A percentile compares a stretch with the other conserved stretches of the same genome.
phyloP scores from a whole-genome alignment of 164 flowering plant species.

The Euptelea pleiosperma region DNA sequence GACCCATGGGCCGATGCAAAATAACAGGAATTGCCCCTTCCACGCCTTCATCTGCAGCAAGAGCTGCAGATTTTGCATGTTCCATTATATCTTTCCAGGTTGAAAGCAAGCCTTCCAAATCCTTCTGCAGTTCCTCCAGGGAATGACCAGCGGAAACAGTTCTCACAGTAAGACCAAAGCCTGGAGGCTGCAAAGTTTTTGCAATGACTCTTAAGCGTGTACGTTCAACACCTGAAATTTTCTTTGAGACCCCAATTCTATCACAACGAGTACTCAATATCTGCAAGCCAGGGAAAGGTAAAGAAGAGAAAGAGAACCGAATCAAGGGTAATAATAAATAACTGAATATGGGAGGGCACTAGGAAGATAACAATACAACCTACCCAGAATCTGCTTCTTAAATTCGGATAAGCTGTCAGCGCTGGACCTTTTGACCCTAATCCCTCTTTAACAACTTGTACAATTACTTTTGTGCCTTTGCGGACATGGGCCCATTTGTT shows the following conservation, averaged over 20 bases:
- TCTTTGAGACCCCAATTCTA: conserved; percentile 81
- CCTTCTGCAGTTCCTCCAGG: conserved; percentile 80
- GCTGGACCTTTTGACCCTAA: conserved; percentile 96
- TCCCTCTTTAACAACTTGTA: conserved; percentile 96
- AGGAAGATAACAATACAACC: conserved; percentile 4
- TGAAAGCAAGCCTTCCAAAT: conserved; percentile 79
- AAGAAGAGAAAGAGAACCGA: conserved; percentile 12
- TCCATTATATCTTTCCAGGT: conserved; percentile 85
- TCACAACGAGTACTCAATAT: conserved; percentile 59
- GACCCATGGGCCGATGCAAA: conserved; percentile 88
- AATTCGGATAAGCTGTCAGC: conserved; percentile 80
- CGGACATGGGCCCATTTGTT: conserved; percentile 69
- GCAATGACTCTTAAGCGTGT: conserved; percentile 85
- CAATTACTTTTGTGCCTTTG: conserved; percentile 83
- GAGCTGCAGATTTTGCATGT: conserved; percentile 87
- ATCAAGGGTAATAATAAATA: background rate
- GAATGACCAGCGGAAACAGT: conserved; percentile 94
- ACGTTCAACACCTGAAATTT: conserved; percentile 80
- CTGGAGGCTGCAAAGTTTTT: conserved; percentile 82
- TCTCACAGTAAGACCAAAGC: conserved; percentile 91
- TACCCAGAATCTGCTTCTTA: conserved; percentile 98
- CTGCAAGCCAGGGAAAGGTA: conserved; percentile 37
- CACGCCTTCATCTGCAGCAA: conserved; percentile 95
- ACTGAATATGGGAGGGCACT: background rate
- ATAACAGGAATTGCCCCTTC: conserved; percentile 83